Base-by-base conservation (phyloP, 2,329 filamentous ascomycete species). In the Penicillium vulpinum region DNA sequence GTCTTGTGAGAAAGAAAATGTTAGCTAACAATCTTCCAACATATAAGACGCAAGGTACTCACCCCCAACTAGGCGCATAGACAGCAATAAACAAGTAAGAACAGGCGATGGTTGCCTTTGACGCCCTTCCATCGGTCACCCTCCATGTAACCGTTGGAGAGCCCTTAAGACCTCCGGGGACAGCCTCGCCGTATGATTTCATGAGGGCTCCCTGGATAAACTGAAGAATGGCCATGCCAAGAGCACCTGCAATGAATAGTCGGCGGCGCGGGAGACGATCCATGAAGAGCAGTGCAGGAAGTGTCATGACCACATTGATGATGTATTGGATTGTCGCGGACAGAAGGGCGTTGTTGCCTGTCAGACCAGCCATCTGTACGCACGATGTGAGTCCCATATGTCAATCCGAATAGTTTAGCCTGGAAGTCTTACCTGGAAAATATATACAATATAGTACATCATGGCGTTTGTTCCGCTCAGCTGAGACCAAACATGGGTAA, bases 41-140 rank as follows among this genome's bases (percentile, higher is more conserved):
- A 28, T 1, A 9, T 16, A 4, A 29, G 11, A 21, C 15, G n/a
- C 4, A 18, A 22, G 26, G 13, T 22, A 81, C 77, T 0, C 80
- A 81, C 3, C 79, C 80, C 83, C 83, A 85, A 2, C 82, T 83
- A 15, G 81, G 80, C 0, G 86, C 86, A 62, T 83, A 89, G 1
- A 81, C 82, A 4, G 85, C 85, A 29, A 88, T 85, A 65, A 88
- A 88, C 38, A 89, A 80, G 67, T 88, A 89, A 1, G 85, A 85
- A 73, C 82, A 87, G 4, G 85, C 84, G 28, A 89, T 86, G 49
- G 91, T 83, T 21, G 80, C 87, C 52, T 81, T 82, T 10, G 64
- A 67, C 21, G 67, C 66, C 38, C 65, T 58, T 9, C 61, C 47
- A 43, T 64, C 61, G 35, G 66, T 62, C 18, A 67, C 61, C 36